phyloP scores from a whole-genome alignment of 1,284 basidiomycete genomes.

The Pyrrhoderma noxium region DNA sequence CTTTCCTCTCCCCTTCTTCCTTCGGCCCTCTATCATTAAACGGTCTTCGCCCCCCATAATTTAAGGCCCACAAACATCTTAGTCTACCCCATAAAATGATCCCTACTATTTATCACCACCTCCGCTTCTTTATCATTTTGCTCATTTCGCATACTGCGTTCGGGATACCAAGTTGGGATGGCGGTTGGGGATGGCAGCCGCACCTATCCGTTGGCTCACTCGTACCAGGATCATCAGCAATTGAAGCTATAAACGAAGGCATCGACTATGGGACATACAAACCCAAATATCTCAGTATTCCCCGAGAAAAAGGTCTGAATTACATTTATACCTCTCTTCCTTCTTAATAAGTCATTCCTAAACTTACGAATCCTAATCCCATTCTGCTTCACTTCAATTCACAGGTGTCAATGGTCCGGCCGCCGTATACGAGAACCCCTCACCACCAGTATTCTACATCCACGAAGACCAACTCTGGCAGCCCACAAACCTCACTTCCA shows the following conservation, averaged over 20 bases:
- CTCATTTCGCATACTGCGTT: too few species aligned
- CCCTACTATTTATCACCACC: too few species aligned
- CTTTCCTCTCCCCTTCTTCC: too few species aligned
- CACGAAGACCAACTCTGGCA: constrained; percentile 44
- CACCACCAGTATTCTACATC: constrained; percentile 47
- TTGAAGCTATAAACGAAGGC: constrained; percentile 37
- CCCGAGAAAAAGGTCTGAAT: constrained; percentile 12
- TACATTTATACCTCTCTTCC: too few species aligned
- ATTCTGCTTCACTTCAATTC: neutral
- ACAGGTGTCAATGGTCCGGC: constrained; percentile 28
- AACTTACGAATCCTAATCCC: neutral
- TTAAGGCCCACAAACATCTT: too few species aligned
- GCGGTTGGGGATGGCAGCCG: constrained; percentile 26
- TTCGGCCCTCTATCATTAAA: too few species aligned
- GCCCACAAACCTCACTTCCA: constrained; percentile 47
- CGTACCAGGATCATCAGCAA: constrained; percentile 39
- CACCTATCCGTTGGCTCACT: constrained; percentile 39
- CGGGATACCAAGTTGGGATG: constrained; percentile 43
- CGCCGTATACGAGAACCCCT: constrained; percentile 24
- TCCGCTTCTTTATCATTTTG: too few species aligned
- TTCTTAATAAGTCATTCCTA: neutral
- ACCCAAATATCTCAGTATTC: constrained; percentile 35
- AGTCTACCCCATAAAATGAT: too few species aligned
- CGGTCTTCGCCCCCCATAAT: too few species aligned
- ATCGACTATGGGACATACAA: constrained; percentile 15